Conservation (phyloP, 306 rosid genomes). For the Prunus fruticosa region DNA sequence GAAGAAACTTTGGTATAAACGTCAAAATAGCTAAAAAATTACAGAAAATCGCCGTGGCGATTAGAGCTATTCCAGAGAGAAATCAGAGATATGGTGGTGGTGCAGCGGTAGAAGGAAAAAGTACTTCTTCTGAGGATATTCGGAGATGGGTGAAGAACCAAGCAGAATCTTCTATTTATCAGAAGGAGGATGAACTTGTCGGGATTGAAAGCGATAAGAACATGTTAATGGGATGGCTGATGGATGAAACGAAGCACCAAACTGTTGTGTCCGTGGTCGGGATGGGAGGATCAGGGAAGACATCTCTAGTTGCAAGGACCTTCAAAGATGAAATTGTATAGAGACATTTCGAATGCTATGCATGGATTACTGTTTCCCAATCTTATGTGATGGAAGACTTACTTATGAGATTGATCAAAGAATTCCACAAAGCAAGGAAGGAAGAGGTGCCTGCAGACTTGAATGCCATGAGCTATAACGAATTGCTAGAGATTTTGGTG, state of each 20-base stretch:
- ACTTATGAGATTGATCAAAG: conserved; percentile 19
- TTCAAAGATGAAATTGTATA: background rate
- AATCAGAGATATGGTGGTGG: background rate
- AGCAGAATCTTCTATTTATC: background rate
- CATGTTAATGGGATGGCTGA: background rate
- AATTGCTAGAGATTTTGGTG: too few species aligned
- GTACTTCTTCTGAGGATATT: background rate
- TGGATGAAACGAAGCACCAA: background rate
- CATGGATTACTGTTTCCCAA: conserved; percentile 21
- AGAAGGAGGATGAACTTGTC: background rate
- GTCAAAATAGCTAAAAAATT: background rate
- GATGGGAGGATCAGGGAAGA: background rate
- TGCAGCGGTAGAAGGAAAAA: background rate
- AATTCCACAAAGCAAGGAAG: background rate
- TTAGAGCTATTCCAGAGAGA: background rate
- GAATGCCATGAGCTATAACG: too few species aligned
- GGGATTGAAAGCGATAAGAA: background rate
- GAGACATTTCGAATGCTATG: background rate
- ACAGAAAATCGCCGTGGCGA: background rate
- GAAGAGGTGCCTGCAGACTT: too few species aligned
- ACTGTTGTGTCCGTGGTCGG: background rate
- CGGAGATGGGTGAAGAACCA: background rate
- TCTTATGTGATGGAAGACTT: conserved; percentile 18
- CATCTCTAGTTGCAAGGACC: background rate
- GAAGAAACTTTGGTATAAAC: background rate